A percentile compares a stretch with the other conserved stretches of the same genome.
These are phyloP conservation scores for Endoconidiophora laricicola DNA, from an alignment of 2,329 filamentous ascomycete genomes.

Conservation along the genomic window DNA sequence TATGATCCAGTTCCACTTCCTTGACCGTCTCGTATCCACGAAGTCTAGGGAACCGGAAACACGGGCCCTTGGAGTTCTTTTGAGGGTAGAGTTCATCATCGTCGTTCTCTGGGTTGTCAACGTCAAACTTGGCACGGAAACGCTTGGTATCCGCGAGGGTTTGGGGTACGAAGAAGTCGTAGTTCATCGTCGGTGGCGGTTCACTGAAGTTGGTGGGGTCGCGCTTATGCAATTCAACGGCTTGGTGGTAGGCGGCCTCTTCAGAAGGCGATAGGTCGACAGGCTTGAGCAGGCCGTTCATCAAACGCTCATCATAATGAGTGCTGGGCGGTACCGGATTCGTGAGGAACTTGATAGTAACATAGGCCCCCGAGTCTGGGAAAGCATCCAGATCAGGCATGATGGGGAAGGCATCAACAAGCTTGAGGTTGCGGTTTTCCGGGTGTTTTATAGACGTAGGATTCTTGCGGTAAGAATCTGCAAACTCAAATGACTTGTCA, in stretches of 20 bases:
- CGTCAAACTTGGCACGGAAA: conserved; percentile 45
- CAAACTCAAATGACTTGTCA: conserved; percentile 41
- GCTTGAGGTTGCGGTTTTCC: conserved; percentile 38
- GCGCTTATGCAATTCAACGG: conserved; percentile 35
- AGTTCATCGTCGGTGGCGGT: conserved; percentile 43
- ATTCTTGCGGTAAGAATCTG: conserved; percentile 37
- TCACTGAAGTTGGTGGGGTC: conserved; percentile 39
- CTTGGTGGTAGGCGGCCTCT: conserved; percentile 32
- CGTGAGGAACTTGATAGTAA: conserved; percentile 51
- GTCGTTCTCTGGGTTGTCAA: conserved; percentile 37
- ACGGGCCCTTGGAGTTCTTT: conserved; percentile 28
- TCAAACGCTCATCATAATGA: conserved; percentile 43
- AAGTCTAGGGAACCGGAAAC: conserved; percentile 44
- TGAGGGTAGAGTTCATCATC: conserved; percentile 38
- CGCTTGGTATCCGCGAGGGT: conserved; percentile 29
- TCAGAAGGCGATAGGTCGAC: conserved; percentile 38
- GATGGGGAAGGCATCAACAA: conserved; percentile 43
- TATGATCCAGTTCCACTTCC: conserved; percentile 38
- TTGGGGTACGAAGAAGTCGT: conserved; percentile 48
- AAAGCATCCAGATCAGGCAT: conserved; percentile 52
- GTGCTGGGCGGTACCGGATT: conserved; percentile 40
- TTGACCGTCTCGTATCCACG: conserved; percentile 48
- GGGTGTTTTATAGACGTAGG: conserved; percentile 39
- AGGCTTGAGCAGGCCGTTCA: conserved; percentile 44
- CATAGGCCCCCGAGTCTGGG: conserved; percentile 52